Conservation (phyloP, 306 rosid species). For the Rosa lucieae region DNA sequence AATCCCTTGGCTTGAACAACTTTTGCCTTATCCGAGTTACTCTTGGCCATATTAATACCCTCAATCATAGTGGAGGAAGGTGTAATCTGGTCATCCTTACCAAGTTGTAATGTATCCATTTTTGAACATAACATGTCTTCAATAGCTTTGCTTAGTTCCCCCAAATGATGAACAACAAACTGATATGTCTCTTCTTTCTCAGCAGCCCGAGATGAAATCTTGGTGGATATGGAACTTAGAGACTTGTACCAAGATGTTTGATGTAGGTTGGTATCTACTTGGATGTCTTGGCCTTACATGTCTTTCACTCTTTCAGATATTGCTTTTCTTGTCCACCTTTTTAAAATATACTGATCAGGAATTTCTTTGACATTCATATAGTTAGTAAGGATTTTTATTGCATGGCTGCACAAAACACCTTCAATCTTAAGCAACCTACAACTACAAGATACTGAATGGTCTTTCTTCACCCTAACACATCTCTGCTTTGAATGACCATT, state of each 20-base stretch:
- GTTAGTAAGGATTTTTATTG: not conserved
- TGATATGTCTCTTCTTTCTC: not conserved
- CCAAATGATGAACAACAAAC: not conserved
- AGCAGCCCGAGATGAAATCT: slow-evolving; percentile 1
- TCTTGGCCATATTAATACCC: not conserved
- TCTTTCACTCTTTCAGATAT: not conserved
- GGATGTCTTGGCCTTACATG: not conserved
- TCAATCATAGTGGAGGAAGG: not conserved
- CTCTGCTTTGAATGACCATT: not conserved
- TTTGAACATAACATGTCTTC: not conserved
- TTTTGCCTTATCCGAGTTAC: not conserved
- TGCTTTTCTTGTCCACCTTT: not conserved
- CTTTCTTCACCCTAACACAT: not conserved
- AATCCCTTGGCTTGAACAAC: not conserved
- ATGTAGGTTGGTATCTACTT: not conserved
- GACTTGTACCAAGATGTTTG: not conserved
- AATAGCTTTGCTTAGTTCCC: not conserved
- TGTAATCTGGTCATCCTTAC: not conserved
- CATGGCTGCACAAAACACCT: not conserved
- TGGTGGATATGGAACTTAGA: not conserved
- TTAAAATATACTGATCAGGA: not conserved
- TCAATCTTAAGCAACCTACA: slow-evolving; percentile 7
- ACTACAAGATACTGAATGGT: not conserved
- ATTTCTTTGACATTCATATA: not conserved
- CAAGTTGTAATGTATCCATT: not conserved